Conservation (phyloP, 768 basidiomycete genomes). For the Leccinum arenicola region DNA sequence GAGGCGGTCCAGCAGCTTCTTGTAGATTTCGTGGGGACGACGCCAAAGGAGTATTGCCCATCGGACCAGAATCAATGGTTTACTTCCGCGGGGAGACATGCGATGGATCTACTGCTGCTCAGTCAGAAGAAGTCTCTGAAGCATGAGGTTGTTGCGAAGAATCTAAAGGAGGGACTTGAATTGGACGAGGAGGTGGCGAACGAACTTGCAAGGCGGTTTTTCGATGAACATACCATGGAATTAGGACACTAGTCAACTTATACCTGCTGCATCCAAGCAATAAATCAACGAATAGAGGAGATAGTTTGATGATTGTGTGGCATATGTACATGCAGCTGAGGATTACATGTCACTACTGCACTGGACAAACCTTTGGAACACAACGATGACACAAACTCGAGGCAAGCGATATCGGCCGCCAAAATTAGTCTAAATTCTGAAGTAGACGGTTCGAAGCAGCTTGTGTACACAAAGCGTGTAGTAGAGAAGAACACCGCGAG, state of each 20-base stretch:
- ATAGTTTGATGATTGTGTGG: background rate
- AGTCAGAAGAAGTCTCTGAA: constrained; percentile 7
- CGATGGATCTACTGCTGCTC: constrained; percentile 15
- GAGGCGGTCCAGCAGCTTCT: constrained; percentile 13
- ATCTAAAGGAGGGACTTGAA: constrained; percentile 10
- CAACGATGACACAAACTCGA: background rate
- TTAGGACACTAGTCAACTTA: background rate
- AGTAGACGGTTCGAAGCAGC: constrained; percentile 5
- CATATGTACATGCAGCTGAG: no score
- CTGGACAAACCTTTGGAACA: background rate
- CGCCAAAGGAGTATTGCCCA: constrained; percentile 6
- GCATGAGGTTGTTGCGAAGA: constrained; percentile 11
- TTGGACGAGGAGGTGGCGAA: constrained; percentile 8
- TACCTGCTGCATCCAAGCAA: background rate
- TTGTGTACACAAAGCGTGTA: constrained; percentile 7
- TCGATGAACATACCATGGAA: constrained; percentile 14
- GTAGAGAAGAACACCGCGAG: background rate
- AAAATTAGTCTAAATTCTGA: background rate
- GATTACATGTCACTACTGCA: no score
- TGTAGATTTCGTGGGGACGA: constrained; percentile 8
- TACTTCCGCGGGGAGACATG: constrained; percentile 9
- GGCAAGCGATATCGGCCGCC: background rate
- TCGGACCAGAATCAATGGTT: constrained; percentile 16
- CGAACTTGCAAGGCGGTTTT: constrained; percentile 9
- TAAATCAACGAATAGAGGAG: background rate